Conservation (phyloP, 108 stramenopile genomes). For the Cyclotella atomus region DNA sequence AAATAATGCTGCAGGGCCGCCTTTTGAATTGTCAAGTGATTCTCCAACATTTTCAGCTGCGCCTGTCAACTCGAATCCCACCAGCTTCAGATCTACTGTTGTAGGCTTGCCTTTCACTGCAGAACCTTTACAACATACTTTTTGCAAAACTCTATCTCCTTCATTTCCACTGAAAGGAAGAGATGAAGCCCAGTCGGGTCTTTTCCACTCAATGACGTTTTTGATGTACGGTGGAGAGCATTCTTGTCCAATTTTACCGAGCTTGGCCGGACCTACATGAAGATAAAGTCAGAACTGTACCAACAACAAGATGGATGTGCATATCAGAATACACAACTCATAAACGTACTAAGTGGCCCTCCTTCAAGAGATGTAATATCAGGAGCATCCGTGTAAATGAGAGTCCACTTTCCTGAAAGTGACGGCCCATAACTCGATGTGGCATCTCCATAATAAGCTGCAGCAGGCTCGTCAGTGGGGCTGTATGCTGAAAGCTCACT, state of each 20-base stretch:
- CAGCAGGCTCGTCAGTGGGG: constrained; percentile 63
- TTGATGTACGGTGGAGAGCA: constrained; percentile 72
- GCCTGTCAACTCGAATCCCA: constrained; percentile 63
- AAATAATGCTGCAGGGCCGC: constrained; percentile 52
- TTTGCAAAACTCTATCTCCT: constrained; percentile 74
- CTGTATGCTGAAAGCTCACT: constrained; percentile 51
- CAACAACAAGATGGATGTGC: neutral
- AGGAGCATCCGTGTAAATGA: constrained; percentile 86
- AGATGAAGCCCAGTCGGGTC: constrained; percentile 66
- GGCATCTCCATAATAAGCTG: constrained; percentile 56
- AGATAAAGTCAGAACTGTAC: neutral
- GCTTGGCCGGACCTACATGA: constrained; percentile 43
- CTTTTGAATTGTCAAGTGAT: constrained; percentile 10
- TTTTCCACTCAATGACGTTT: constrained; percentile 83
- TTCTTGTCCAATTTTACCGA: constrained; percentile 85
- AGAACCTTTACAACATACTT: constrained; percentile 64
- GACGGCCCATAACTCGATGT: constrained; percentile 8
- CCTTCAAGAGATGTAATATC: constrained; percentile 79
- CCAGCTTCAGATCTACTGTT: constrained; percentile 63
- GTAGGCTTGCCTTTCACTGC: constrained; percentile 55
- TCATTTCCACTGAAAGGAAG: constrained; percentile 59
- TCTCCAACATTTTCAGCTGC: constrained; percentile 16
- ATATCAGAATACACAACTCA: neutral
- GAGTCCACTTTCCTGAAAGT: constrained; percentile 78
- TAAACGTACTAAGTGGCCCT: constrained; percentile 31